Conservation (phyloP, 371 early-diverging fungal genomes). For the Mortierella sp. region DNA sequence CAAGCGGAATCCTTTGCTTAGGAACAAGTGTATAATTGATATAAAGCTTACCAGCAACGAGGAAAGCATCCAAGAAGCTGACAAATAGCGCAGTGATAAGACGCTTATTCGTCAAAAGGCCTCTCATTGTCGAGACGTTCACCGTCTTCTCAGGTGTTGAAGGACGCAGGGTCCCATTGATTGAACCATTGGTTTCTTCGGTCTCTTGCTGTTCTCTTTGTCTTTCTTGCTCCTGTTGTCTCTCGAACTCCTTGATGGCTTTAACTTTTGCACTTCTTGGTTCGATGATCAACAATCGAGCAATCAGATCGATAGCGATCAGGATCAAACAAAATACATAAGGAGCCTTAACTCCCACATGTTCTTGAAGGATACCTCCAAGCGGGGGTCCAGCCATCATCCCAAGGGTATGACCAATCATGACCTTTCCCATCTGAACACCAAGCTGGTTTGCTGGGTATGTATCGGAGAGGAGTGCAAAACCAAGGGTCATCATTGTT, state of each 20-base stretch:
- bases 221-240: constrained; percentile 15
- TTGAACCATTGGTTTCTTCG: background rate
- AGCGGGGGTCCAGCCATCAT: constrained; percentile 51
- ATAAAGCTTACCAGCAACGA: constrained; percentile 32
- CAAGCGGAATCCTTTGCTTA: background rate
- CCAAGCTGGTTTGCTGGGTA: constrained; percentile 69
- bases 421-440: constrained; percentile 68
- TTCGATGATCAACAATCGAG: constrained; percentile 68
- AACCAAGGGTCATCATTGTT: constrained; percentile 70
- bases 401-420: constrained; percentile 45
- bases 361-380: constrained; percentile 64
- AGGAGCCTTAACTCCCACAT: constrained; percentile 73
- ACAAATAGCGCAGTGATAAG: constrained; percentile 32
- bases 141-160: background rate
- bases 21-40: background rate
- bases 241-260: constrained; percentile 26
- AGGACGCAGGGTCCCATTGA: background rate
- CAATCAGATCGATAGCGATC: constrained; percentile 68
- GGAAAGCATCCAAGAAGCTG: constrained; percentile 45
- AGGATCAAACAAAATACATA: constrained; percentile 80
- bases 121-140: constrained; percentile 11
- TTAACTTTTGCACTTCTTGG: constrained; percentile 51
- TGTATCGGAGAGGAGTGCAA: constrained; percentile 72
- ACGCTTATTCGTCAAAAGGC: constrained; percentile 30
- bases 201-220: background rate